Percentiles rank a stretch among this genome's conserved stretches.
Evolutionary conservation across 441 rosid genomes (phyloP).

Genomic region (Flueggea neowawraea): DNA sequence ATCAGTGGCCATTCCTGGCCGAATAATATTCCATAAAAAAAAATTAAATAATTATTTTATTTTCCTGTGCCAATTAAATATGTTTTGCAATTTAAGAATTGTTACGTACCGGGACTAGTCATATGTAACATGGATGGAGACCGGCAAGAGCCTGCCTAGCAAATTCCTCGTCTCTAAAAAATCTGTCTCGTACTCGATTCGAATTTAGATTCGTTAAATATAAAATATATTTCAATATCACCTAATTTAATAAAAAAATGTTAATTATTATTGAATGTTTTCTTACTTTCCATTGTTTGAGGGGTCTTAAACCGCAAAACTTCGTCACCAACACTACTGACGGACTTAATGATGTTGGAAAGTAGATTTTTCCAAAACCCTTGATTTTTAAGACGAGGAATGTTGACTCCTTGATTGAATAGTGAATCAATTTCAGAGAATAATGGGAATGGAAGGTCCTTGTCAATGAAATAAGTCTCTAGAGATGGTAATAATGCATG

Average conservation of each 20-base stretch:
- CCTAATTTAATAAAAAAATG: no score
- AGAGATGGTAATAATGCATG: slow-evolving; percentile 54
- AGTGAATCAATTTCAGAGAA: slow-evolving; percentile 54
- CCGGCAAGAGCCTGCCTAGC: slow-evolving; percentile 78
- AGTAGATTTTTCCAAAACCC: slow-evolving; percentile 37
- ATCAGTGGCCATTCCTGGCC: slow-evolving; percentile 73
- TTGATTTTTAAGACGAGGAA: slow-evolving; percentile 29
- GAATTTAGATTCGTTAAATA: neutral
- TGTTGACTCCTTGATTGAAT: slow-evolving; percentile 55
- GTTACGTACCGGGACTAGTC: slow-evolving; percentile 44
- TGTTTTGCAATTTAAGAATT: no score
- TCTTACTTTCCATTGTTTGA: slow-evolving; percentile 40
- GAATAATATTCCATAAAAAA: neutral
- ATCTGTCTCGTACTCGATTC: slow-evolving; percentile 48
- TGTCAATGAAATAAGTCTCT: slow-evolving; percentile 31
- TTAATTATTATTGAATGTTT: no score
- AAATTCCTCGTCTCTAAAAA: slow-evolving; percentile 73
- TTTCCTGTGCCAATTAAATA: neutral
- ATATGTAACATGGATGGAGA: slow-evolving; percentile 55
- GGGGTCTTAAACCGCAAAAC: slow-evolving; percentile 58
- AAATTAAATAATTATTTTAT: neutral
- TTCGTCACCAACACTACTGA: slow-evolving; percentile 25
- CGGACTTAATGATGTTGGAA: slow-evolving; percentile 49
- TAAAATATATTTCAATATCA: no score
- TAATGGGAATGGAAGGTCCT: slow-evolving; percentile 46